Percentiles rank a stretch among this genome's conserved stretches.
Evolutionary conservation across 257 asterid species (phyloP).

Genomic region (Prunella vulgaris): DNA sequence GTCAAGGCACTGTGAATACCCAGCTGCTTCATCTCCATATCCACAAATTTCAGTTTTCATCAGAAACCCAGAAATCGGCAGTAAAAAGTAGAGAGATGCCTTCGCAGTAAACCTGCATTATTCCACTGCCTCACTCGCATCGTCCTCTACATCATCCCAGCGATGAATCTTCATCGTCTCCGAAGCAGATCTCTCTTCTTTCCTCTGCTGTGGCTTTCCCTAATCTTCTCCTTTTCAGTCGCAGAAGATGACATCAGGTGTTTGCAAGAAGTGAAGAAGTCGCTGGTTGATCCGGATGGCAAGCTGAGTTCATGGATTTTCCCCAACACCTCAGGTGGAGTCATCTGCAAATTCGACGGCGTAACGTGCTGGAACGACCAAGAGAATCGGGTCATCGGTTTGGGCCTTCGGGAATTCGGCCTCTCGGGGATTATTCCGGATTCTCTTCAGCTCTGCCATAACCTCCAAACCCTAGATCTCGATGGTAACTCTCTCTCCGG

Average conservation of each 20-base stretch:
- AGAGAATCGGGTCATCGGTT: slow-evolving; percentile 40
- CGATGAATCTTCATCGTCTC: slow-evolving; percentile 22
- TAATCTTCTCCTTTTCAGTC: slow-evolving; percentile 7
- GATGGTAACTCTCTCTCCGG: slow-evolving; percentile 71
- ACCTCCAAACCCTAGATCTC: slow-evolving; percentile 60
- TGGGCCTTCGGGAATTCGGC: slow-evolving; percentile 37
- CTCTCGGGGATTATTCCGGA: slow-evolving; percentile 48
- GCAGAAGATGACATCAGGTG: slow-evolving; percentile 58
- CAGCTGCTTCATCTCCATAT: background rate
- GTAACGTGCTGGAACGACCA: slow-evolving; percentile 71
- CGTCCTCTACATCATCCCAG: too few species aligned
- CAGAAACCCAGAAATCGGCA: background rate
- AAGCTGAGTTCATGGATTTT: slow-evolving; percentile 46
- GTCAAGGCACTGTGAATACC: background rate
- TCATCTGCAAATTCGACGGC: slow-evolving; percentile 49
- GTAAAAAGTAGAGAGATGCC: slow-evolving; percentile 10
- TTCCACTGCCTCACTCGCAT: background rate
- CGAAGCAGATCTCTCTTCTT: slow-evolving; percentile 17
- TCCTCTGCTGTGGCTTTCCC: slow-evolving; percentile 9
- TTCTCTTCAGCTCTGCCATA: slow-evolving; percentile 45
- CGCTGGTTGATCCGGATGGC: slow-evolving; percentile 46
- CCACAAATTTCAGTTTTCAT: background rate
- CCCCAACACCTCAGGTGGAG: slow-evolving; percentile 39
- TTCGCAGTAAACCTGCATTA: slow-evolving; percentile 3
- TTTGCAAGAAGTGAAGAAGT: slow-evolving; percentile 35